Evolutionary conservation across 192 early-diverging fungal genomes (phyloP).

Genomic region (Diversispora eburnea): DNA sequence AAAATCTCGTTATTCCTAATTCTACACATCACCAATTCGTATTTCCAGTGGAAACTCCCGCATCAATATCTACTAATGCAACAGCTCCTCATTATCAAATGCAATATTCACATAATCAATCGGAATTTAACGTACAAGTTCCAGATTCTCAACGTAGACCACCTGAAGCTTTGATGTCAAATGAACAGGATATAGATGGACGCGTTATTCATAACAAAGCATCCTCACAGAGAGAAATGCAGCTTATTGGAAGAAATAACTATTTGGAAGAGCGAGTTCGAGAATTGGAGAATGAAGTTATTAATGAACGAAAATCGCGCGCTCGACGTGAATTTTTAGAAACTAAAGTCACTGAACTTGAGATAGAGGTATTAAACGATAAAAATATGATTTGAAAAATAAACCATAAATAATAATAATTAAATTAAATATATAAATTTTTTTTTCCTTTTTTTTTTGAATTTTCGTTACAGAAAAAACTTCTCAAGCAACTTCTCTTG

Average conservation of each 20-base stretch:
- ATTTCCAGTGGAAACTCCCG: constrained; percentile 5
- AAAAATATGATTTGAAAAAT: not conserved
- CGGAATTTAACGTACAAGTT: not conserved
- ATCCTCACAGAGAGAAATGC: not conserved
- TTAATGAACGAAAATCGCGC: constrained; percentile 21
- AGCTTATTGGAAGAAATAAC: constrained; percentile 18
- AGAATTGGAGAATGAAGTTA: constrained; percentile 27
- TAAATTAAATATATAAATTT: not conserved
- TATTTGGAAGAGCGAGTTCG: constrained; percentile 16
- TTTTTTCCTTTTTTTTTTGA: constrained; percentile 5
- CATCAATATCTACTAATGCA: not conserved
- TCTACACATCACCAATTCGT: constrained; percentile 1
- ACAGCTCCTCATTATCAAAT: not conserved
- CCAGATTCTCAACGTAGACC: not conserved
- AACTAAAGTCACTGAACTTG: constrained; percentile 12
- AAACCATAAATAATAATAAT: not conserved
- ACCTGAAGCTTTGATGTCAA: not conserved
- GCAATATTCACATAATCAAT: not conserved
- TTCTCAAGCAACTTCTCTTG: constrained; percentile 19
- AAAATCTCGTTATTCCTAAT: constrained; percentile 5
- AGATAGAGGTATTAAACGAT: constrained; percentile 19
- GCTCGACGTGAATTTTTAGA: constrained; percentile 16
- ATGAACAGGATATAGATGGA: not conserved
- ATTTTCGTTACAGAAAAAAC: constrained; percentile 17
- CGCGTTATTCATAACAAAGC: not conserved